A percentile compares a stretch with the other conserved stretches of the same genome.
phyloP scores from a whole-genome alignment of 495 filamentous ascomycete species.

The Xylaria telfairii region DNA sequence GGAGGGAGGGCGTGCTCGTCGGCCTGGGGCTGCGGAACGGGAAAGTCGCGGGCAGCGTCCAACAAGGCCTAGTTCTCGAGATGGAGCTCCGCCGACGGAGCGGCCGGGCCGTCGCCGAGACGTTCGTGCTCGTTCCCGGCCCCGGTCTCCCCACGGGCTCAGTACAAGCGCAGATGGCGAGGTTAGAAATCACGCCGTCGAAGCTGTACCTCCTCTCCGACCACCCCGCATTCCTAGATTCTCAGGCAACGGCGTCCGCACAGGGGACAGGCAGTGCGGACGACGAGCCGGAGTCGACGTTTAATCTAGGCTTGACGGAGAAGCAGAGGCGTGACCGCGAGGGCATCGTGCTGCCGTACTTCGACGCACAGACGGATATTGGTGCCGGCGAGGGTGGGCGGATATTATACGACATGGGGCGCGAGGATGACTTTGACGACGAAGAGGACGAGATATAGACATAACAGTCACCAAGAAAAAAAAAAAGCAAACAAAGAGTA shows the following conservation, averaged over 20 bases:
- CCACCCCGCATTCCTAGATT: slow-evolving; percentile 69
- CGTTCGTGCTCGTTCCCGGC: slow-evolving; percentile 69
- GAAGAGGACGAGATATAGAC: slow-evolving; percentile 95
- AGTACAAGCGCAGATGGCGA: slow-evolving; percentile 40
- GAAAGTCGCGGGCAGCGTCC: slow-evolving; percentile 18
- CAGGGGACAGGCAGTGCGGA: slow-evolving; percentile 51
- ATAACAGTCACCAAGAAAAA: slow-evolving; percentile 12
- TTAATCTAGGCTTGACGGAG: slow-evolving; percentile 86
- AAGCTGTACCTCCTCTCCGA: slow-evolving; percentile 75
- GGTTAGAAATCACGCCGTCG: slow-evolving; percentile 14
- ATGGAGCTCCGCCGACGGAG: slow-evolving; percentile 85
- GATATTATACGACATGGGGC: slow-evolving; percentile 95
- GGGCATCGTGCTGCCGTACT: slow-evolving; percentile 90
- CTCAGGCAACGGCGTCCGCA: slow-evolving; percentile 41
- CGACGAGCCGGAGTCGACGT: slow-evolving; percentile 69
- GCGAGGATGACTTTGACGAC: slow-evolving; percentile 97
- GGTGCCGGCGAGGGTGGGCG: slow-evolving; percentile 82
- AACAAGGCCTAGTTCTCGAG: slow-evolving; percentile 71
- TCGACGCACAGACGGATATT: slow-evolving; percentile 85
- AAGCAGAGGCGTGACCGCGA: slow-evolving; percentile 85
- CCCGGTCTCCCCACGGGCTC: not conserved
- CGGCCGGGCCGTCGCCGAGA: slow-evolving; percentile 77
- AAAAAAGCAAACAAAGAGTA: not conserved
- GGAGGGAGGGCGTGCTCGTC: slow-evolving; percentile 73
- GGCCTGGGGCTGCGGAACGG: slow-evolving; percentile 53